Evolutionary conservation across 768 basidiomycete genomes (phyloP).

Genomic region (Russula virescens): DNA sequence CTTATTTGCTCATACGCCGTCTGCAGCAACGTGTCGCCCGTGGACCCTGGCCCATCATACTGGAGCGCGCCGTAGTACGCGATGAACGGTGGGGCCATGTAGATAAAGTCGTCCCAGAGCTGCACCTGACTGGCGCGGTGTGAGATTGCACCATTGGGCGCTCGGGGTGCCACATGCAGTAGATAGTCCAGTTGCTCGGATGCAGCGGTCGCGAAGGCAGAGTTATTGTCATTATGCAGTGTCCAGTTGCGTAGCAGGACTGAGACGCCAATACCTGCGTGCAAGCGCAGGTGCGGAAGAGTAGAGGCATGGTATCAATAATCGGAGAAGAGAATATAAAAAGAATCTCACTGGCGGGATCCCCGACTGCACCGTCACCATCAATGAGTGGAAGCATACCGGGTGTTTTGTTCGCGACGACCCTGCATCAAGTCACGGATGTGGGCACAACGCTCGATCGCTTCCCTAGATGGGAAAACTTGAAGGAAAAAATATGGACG

Average conservation of each 20-base stretch:
- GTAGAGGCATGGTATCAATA: too few relatives aligned
- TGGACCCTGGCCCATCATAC: constrained; percentile 27
- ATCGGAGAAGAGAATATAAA: too few relatives aligned
- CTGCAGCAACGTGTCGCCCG: constrained; percentile 36
- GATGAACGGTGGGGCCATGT: constrained; percentile 62
- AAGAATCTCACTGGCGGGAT: constrained; percentile 48
- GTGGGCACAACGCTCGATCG: background rate
- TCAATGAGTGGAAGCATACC: constrained; percentile 39
- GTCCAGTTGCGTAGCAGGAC: constrained; percentile 54
- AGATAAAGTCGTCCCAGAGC: constrained; percentile 54
- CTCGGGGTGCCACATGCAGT: constrained; percentile 39
- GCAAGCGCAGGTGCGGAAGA: background rate
- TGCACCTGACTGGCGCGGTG: constrained; percentile 50
- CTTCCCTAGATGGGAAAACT: background rate
- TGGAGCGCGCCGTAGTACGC: constrained; percentile 54
- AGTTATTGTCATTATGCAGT: constrained; percentile 30
- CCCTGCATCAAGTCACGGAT: constrained; percentile 28
- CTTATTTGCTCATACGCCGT: constrained; percentile 50
- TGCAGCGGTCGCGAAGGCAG: constrained; percentile 38
- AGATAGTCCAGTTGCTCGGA: constrained; percentile 42
- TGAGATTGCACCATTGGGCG: constrained; percentile 52
- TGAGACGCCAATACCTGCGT: constrained; percentile 45
- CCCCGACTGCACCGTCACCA: constrained; percentile 49
- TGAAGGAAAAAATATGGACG: constrained; percentile 13
- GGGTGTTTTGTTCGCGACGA: constrained; percentile 35